Base-by-base conservation (phyloP, 1,284 basidiomycete species). In the Malassezia dermatis region DNA sequence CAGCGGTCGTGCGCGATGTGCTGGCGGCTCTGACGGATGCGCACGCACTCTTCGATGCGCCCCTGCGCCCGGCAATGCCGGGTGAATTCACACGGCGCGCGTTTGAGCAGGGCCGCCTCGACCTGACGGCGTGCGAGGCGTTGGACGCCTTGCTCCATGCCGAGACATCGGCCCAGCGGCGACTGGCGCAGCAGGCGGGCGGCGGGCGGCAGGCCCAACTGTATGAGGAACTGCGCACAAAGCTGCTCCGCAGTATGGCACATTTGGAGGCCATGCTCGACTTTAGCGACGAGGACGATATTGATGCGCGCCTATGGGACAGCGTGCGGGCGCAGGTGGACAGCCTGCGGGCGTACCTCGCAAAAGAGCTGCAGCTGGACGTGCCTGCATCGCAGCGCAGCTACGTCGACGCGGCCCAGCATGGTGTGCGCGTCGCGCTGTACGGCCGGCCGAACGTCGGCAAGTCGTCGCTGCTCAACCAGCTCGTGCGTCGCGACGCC, bases 401-500 rank as follows among this genome's bases (percentile, higher is more conserved):
- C 0, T 81, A 86, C 53, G 77, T 89, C 0, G 75, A 80, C 3
- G 86, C 90, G 46, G 77, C 89, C 53, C 82, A 85, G n/a, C 81
- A 82, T 0, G 89, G 89, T 0, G 80, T 90, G 35, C 81, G 82
- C 31, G 78, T 91, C 6, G 84, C 85, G 6, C 88, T 93, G 42
- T 89, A 89, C 68, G 88, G 88, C 0, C 86, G 88, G 17, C 86
- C 89, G 0, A 93, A 93, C 66, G 88, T 85, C 1, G 88, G 88
- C 32, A 91, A 91, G 76, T 88, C 85, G 64, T 86, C 82, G 60
- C 74, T 90, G 19, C 79, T 89, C 31, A 90, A 90, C 67, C 85
- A 83, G 69, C 76, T 90, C 8, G 86, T 85, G 7, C 84, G 86
- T 64, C 79, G 88, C 19, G 86, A 88, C 59, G 88, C 87, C 0